phyloP scores from a whole-genome alignment of 768 basidiomycete species.

The Macrolepiota fuliginosa region DNA sequence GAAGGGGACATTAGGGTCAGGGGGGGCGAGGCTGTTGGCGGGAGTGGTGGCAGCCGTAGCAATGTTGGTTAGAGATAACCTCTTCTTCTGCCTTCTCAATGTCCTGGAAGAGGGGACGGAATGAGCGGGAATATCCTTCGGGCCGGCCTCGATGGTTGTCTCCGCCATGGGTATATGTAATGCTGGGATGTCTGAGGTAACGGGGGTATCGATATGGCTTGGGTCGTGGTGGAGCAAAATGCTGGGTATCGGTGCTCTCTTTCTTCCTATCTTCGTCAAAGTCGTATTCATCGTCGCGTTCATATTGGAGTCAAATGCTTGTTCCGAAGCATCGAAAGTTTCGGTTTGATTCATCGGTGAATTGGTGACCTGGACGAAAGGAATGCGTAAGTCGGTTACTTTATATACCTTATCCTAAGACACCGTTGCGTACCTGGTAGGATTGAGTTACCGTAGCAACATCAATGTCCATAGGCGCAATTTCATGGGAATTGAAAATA shows the following conservation, averaged over 20 bases:
- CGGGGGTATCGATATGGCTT: not conserved
- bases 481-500: not conserved
- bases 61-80: constrained; percentile 1
- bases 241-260: constrained; percentile 11
- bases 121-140: not conserved
- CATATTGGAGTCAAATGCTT: not conserved
- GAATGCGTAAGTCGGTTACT: not conserved
- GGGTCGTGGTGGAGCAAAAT: constrained; percentile 3
- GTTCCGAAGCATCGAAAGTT: not conserved
- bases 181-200: not conserved
- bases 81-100: constrained; percentile 9
- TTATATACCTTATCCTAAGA: not conserved
- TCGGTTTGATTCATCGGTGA: not conserved
- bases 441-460: constrained; percentile 4
- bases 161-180: constrained; percentile 2
- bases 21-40: not conserved
- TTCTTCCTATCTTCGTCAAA: not conserved
- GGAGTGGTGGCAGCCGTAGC: not conserved
- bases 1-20: not conserved
- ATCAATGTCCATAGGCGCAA: constrained; percentile 2
- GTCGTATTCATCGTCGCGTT: not conserved
- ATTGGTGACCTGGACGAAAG: not conserved
- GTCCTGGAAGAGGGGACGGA: not conserved
- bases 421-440: not conserved
- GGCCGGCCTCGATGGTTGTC: not conserved